Base-by-base conservation (phyloP, 2,329 filamentous ascomycete genomes). In the Knufia fluminis region DNA sequence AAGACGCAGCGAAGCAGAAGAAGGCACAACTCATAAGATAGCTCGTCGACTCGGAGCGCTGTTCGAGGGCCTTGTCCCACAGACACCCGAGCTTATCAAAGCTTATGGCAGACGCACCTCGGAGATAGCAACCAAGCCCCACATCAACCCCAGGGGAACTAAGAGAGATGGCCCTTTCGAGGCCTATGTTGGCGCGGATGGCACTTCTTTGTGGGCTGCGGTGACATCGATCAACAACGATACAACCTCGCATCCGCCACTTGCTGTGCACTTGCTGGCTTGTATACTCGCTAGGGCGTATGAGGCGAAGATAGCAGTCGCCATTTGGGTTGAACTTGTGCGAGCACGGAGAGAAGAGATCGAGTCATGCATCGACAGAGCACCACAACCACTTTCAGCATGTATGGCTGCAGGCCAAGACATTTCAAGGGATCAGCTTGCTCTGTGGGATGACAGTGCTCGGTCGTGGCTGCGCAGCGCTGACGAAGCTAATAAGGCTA, bases 21-120 rank as follows among this genome's bases (percentile, higher is more conserved):
- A 57, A 4, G 71, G 71, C 1, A 43, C 35, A 1, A 38, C 51
- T 0, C 70, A 74, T 48, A 52, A 54, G 3, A 67, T 64, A 0
- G 70, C 71, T 1, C 53, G 68, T 16, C 63, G 60, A 28, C 62
- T 74, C 0, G 70, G 64, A 1, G 64, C 63, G 0, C 54, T 74
- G 0, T 73, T 74, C 50, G 60, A 65, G 19, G 56, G 53, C 0
- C 24, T 64, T 0, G 45, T 63, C 2, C 68, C 68, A 2, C 3
- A 51, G 0, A 66, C 58, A 0, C 68, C 67, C 0, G 45, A 55
- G 1, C 59, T 72, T 2, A 48, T 67, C 6, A 51, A 54, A 28
- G 64, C 66, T 0, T 71, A 69, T 51, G 67, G 67, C 1, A 50
- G 23, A 1, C 55, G 68, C 3, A 61, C 59, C 0, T 65, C 60